Conservation (phyloP, 2,329 filamentous ascomycete species). For the Microdochium paspali region DNA sequence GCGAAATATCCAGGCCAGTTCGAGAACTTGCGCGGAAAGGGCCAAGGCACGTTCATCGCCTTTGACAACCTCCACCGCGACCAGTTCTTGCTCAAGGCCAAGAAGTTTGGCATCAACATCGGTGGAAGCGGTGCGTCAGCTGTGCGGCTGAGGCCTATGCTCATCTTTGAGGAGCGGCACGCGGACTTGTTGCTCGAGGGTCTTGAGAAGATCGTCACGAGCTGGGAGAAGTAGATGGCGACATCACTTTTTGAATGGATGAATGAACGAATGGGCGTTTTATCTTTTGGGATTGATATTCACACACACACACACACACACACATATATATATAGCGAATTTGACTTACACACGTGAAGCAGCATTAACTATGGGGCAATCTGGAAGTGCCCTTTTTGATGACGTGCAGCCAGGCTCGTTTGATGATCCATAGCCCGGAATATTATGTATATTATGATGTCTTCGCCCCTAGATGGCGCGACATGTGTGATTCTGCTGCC, state of each 20-base stretch:
- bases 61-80: constrained; percentile 79
- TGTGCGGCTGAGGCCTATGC: constrained; percentile 77
- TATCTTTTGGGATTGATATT: too few species aligned
- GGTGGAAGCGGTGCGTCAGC: constrained; percentile 70
- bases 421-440: too few species aligned
- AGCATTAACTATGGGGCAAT: too few species aligned
- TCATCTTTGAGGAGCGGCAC: constrained; percentile 87
- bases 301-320: too few species aligned
- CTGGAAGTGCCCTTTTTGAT: too few species aligned
- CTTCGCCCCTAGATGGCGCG: too few species aligned
- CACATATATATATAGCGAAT: too few species aligned
- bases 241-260: neutral
- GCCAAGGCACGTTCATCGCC: constrained; percentile 84
- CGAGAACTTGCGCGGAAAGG: constrained; percentile 76
- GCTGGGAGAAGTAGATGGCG: neutral
- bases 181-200: constrained; percentile 75
- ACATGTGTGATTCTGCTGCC: too few species aligned
- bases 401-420: too few species aligned
- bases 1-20: constrained; percentile 68
- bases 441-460: too few species aligned
- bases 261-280: neutral
- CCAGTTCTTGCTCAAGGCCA: constrained; percentile 68
- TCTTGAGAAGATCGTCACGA: constrained; percentile 60
- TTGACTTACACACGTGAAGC: too few species aligned
- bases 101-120: constrained; percentile 76